Conservation (phyloP, 106 monocot species). For the Acorus gramineus region DNA sequence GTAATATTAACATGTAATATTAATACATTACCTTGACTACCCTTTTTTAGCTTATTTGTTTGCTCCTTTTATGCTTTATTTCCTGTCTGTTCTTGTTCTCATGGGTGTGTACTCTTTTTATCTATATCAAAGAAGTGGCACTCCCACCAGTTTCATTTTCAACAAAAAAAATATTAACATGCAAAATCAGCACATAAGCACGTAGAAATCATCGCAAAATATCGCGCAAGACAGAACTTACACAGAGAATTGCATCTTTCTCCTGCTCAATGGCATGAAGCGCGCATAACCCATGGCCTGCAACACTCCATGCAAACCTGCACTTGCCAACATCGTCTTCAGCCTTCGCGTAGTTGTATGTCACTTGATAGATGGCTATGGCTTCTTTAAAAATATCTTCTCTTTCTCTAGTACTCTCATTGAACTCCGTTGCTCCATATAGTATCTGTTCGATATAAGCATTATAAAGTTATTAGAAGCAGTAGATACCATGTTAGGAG, state of each 20-base stretch:
- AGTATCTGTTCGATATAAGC: constrained; percentile 27
- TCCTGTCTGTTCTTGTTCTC: no score
- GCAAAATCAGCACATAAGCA: no score
- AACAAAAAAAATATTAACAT: no score
- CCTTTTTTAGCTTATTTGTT: no score
- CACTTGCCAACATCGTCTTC: constrained; percentile 11
- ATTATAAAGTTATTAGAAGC: not conserved
- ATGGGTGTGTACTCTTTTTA: no score
- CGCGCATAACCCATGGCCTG: constrained; percentile 30
- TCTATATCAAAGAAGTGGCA: no score
- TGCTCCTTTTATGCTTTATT: no score
- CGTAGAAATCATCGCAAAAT: no score
- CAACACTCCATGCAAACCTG: constrained; percentile 60
- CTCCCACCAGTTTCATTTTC: no score
- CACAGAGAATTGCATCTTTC: not conserved
- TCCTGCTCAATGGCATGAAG: constrained; percentile 21
- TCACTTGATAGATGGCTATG: constrained; percentile 43
- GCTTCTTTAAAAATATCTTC: constrained; percentile 46
- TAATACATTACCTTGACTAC: no score
- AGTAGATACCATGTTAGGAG: not conserved
- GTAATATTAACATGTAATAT: no score
- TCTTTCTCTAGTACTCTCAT: constrained; percentile 17
- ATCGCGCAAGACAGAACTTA: no score
- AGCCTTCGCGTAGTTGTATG: constrained; percentile 27
- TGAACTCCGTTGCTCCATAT: constrained; percentile 37